Evolutionary conservation across 345 rosid genomes (phyloP).

Genomic region (Rhizophora apiculata): DNA sequence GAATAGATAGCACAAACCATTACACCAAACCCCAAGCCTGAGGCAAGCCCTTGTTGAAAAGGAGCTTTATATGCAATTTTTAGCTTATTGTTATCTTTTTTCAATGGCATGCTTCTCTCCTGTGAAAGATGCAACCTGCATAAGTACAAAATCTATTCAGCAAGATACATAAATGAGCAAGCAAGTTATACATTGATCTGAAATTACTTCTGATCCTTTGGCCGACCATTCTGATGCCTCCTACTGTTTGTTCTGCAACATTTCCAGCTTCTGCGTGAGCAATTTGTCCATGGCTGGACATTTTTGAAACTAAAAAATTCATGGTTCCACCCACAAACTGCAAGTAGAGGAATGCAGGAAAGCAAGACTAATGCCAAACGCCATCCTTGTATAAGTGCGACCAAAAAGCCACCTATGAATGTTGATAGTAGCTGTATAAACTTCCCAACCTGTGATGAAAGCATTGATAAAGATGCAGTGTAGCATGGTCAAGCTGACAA

Average conservation of each 20-base stretch:
- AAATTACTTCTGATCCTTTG: not conserved
- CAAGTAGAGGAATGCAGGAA: constrained; percentile 55
- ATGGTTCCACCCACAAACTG: not conserved
- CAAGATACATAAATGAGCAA: not conserved
- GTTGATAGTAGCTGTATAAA: constrained; percentile 55
- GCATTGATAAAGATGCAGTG: not conserved
- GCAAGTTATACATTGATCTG: not conserved
- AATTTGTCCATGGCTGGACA: no score
- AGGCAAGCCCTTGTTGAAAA: constrained; percentile 55
- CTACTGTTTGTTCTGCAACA: no score
- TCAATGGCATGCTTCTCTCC: constrained; percentile 72
- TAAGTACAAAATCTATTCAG: not conserved
- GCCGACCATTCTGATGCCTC: not conserved
- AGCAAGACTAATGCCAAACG: constrained; percentile 46
- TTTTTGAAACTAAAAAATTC: no score
- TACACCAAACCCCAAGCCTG: constrained; percentile 65
- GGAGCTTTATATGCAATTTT: constrained; percentile 50
- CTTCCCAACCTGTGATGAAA: constrained; percentile 61
- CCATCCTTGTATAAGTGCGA: constrained; percentile 64
- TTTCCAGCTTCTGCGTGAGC: no score
- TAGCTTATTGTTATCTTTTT: constrained; percentile 56
- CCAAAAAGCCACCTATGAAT: constrained; percentile 56
- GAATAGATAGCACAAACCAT: constrained; percentile 43
- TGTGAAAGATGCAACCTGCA: constrained; percentile 70
- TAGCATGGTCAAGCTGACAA: not conserved